Base-by-base conservation (phyloP, 257 asterid species). In the Gardenia jasminoides region DNA sequence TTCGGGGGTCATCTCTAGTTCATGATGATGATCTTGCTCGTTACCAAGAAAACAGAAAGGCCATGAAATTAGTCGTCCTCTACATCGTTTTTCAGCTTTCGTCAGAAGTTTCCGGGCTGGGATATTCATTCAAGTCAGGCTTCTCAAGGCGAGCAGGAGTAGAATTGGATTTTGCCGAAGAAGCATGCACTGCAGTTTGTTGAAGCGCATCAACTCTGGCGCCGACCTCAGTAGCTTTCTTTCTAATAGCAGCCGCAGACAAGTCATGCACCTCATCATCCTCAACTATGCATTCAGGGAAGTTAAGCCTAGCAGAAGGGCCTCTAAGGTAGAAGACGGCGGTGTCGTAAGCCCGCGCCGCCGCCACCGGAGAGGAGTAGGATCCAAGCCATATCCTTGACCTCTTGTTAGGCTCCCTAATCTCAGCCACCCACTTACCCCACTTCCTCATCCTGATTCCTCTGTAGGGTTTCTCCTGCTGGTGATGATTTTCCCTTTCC, bases 361-460 rank as follows among this genome's bases (percentile, higher is more conserved):
- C 98, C 75, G 98, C 98, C 13, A 87, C 90, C 54, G 98, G 97
- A 15, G 97, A 90, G 33, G 94, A 87, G 79, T 93, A 93, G 2
- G 97, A 93, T 30, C 98, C 98, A 36, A 93, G 91, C 98, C 98
- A 93, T 80, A 93, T 90, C 69, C 98, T 80, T 1, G 98, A 90
- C 6, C 98, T 81, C 75, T 93, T 93, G 66, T 93, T 92, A 2
- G 98, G 98, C 83, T 93, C 98, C 69, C 98, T 79, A 3, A 93
- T 93, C 84, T 93, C 98, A 75, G 98, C 97, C 12, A 93, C 98
- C 98, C 98, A 93, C 80, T 93, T 93, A 11, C 98, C 98, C 98
- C 98, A 93, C 97, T 93, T 93, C 64, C 98, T 85, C 98, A 93
- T 93, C 82, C 98, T 67, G 76, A 93, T 93, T 19, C 98, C 98